These are phyloP conservation scores for Thermothielavioides terrestris DNA, from an alignment of 495 filamentous ascomycete species.

Conservation along the genomic window DNA sequence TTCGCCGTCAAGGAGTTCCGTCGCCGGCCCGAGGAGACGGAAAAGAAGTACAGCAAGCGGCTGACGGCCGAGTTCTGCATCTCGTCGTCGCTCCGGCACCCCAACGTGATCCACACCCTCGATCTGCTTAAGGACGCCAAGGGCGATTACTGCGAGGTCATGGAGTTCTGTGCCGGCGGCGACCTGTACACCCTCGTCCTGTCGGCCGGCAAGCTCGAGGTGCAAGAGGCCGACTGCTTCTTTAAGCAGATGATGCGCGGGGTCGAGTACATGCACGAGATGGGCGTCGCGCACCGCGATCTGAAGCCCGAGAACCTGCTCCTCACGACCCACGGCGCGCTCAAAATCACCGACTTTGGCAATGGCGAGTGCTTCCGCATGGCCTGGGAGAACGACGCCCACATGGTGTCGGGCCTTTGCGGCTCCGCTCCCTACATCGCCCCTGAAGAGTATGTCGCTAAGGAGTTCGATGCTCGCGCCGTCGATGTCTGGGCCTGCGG, in stretches of 20 bases:
- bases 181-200: constrained; percentile 95
- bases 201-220: constrained; percentile 85
- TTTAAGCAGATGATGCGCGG: constrained; percentile 99
- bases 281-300: constrained; percentile 97
- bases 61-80: constrained; percentile 99
- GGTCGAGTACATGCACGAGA: constrained; percentile 98
- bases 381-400: constrained; percentile 97
- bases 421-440: constrained; percentile 96
- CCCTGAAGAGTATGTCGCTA: constrained; percentile 90
- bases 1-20: constrained; percentile 99
- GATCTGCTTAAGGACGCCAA: constrained; percentile 93
- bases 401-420: constrained; percentile 96
- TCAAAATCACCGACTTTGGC: constrained; percentile 98
- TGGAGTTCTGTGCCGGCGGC: constrained; percentile 97
- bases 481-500: constrained; percentile 98
- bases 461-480: constrained; percentile 91
- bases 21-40: constrained; percentile 81
- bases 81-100: constrained; percentile 89
- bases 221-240: constrained; percentile 90
- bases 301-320: constrained; percentile 96
- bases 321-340: constrained; percentile 81
- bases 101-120: constrained; percentile 96
- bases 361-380: constrained; percentile 99
- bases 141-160: constrained; percentile 98
- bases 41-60: constrained; percentile 95